Percentiles rank a stretch among this genome's conserved stretches.
Evolutionary conservation across 495 filamentous ascomycete genomes (phyloP).

Genomic region (Aspergillus incahuasiensis): DNA sequence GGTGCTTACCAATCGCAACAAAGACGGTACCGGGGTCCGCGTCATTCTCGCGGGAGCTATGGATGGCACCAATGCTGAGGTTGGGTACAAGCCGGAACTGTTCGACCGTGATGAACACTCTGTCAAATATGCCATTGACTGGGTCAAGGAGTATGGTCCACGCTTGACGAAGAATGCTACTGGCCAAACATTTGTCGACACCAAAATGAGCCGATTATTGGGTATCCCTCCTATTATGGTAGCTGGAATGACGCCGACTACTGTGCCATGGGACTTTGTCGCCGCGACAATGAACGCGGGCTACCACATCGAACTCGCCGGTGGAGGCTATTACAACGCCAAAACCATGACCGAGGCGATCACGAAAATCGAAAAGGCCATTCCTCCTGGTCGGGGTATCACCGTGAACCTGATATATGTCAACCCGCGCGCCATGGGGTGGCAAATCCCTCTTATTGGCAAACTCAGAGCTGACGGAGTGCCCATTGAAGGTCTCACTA

Average conservation of each 20-base stretch:
- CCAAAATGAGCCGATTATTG: conserved; percentile 92
- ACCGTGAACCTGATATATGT: conserved; percentile 95
- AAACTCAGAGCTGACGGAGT: conserved; percentile 81
- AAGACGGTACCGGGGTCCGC: conserved; percentile 94
- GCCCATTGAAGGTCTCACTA: conserved; percentile 90
- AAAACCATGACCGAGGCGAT: conserved; percentile 86
- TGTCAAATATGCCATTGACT: conserved; percentile 94
- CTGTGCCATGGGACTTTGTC: conserved; percentile 92
- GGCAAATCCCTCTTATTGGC: conserved; percentile 91
- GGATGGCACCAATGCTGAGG: conserved; percentile 80
- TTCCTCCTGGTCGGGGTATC: conserved; percentile 88
- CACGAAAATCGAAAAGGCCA: conserved; percentile 80
- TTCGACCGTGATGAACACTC: conserved; percentile 94
- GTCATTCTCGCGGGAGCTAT: conserved; percentile 90
- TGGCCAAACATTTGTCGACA: conserved; percentile 88
- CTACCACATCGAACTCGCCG: conserved; percentile 86
- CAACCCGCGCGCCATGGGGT: conserved; percentile 91
- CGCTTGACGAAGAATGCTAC: conserved; percentile 79
- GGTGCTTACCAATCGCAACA: conserved; percentile 95
- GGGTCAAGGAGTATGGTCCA: conserved; percentile 94
- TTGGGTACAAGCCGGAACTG: conserved; percentile 94
- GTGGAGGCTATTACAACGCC: conserved; percentile 91
- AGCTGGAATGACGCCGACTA: conserved; percentile 93
- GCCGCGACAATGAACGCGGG: conserved; percentile 94
- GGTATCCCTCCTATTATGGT: conserved; percentile 90